These are phyloP conservation scores for Erysiphe pisi DNA, from an alignment of 2,329 filamentous ascomycete species.

Conservation along the genomic window DNA sequence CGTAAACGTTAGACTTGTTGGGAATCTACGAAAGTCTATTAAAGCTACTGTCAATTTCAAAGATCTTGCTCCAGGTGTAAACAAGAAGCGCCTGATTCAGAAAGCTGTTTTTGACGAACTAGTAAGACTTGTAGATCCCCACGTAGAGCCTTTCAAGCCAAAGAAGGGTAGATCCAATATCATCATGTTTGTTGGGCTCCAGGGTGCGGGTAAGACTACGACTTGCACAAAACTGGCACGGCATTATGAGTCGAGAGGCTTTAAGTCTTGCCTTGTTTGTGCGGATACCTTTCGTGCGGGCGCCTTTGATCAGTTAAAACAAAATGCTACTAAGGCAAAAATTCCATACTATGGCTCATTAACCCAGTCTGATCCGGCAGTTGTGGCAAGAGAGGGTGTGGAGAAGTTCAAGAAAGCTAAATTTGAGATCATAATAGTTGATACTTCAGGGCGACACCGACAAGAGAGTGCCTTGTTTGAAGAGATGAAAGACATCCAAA, in stretches of 20 bases:
- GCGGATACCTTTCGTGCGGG: slow-evolving; percentile 97
- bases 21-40: slow-evolving; percentile 85
- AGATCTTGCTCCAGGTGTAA: slow-evolving; percentile 77
- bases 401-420: slow-evolving; percentile 98
- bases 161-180: slow-evolving; percentile 95
- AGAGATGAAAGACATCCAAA: slow-evolving; percentile 96
- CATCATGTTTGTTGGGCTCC: slow-evolving; percentile 98
- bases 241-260: slow-evolving; percentile 87
- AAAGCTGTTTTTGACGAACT: slow-evolving; percentile 97
- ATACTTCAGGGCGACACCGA: slow-evolving; percentile 88
- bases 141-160: slow-evolving; percentile 88
- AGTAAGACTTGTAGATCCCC: slow-evolving; percentile 88
- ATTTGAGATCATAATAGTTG: slow-evolving; percentile 97
- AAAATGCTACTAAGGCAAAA: slow-evolving; percentile 98
- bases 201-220: slow-evolving; percentile 96
- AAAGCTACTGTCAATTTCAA: slow-evolving; percentile 87
- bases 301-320: slow-evolving; percentile 96
- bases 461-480: slow-evolving; percentile 93
- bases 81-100: slow-evolving; percentile 97
- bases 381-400: slow-evolving; percentile 88
- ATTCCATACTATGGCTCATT: slow-evolving; percentile 97
- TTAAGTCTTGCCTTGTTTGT: slow-evolving; percentile 87
- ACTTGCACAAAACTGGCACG: slow-evolving; percentile 94
- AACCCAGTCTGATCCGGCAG: slow-evolving; percentile 89
- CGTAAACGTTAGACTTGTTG: slow-evolving; percentile 90